Conservation (phyloP, 2,329 filamentous ascomycete genomes). For the Fusarium siculi region DNA sequence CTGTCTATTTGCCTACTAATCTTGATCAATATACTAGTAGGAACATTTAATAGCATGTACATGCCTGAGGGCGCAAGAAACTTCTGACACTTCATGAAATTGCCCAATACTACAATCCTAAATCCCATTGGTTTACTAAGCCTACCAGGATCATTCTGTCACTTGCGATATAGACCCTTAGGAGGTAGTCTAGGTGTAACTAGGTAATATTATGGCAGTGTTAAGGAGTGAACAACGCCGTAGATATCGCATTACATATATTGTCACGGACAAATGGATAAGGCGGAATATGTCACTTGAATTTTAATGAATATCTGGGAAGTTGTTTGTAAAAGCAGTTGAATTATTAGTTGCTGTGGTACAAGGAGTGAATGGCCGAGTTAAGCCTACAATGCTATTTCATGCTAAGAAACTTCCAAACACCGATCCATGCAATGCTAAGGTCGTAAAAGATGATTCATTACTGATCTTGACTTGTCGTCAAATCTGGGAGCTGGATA, state of each 20-base stretch:
- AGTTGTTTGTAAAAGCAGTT: not conserved
- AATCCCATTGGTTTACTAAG: not conserved
- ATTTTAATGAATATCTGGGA: not conserved
- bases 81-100: not conserved
- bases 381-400: conserved; percentile 6
- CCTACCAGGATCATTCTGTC: not conserved
- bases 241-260: not conserved
- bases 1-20: not conserved
- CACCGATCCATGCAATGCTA: conserved; percentile 31
- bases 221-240: not conserved
- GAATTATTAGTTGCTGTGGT: conserved; percentile 31
- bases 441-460: conserved; percentile 6
- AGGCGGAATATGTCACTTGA: not conserved
- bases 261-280: not conserved
- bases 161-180: not conserved
- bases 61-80: not conserved
- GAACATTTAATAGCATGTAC: not conserved
- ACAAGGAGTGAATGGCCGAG: conserved; percentile 34
- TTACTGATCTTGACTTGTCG: not conserved
- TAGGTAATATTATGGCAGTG: not conserved
- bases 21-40: too few relatives aligned
- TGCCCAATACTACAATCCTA: not conserved
- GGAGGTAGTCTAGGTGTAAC: not conserved
- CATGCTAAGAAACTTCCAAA: conserved; percentile 28
- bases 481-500: not conserved